A percentile compares a stretch with the other conserved stretches of the same genome.
Evolutionary conservation across 495 filamentous ascomycete genomes (phyloP).

Genomic region (Chaetomium cochliodes): DNA sequence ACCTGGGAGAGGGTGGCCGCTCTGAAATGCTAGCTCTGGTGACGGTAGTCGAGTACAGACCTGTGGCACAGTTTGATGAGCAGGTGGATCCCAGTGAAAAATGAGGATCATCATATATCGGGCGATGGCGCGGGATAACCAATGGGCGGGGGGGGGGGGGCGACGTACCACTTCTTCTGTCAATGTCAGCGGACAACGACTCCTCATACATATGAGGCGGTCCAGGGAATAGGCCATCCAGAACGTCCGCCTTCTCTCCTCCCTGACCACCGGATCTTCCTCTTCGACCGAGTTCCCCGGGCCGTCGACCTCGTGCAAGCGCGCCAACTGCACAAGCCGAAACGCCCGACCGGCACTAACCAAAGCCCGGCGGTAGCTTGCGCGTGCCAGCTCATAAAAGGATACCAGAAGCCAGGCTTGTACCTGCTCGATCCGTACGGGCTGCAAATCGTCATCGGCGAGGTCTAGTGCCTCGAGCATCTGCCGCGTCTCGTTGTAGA

Average conservation of each 20-base stretch:
- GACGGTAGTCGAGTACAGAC: constrained; percentile 49
- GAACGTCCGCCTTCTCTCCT: constrained; percentile 54
- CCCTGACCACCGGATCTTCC: constrained; percentile 36
- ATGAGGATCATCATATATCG: constrained; percentile 15
- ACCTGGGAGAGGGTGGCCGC: constrained; percentile 45
- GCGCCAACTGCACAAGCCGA: constrained; percentile 52
- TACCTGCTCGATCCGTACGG: constrained; percentile 44
- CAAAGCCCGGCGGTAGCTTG: constrained; percentile 49
- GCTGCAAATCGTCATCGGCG: constrained; percentile 29
- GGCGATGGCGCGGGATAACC: background rate
- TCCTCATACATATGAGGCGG: constrained; percentile 50
- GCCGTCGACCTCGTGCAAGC: constrained; percentile 51
- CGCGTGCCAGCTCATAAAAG: constrained; percentile 53
- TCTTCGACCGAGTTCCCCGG: constrained; percentile 26
- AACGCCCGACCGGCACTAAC: constrained; percentile 56
- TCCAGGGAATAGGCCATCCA: constrained; percentile 59
- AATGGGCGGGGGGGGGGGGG: background rate
- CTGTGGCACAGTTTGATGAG: constrained; percentile 28
- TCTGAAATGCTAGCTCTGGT: constrained; percentile 53
- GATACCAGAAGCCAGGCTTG: constrained; percentile 57
- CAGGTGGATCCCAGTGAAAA: background rate
- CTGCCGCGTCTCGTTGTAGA: constrained; percentile 51
- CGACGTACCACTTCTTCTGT: constrained; percentile 48
- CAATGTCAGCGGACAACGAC: constrained; percentile 49
- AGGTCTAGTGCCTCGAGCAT: constrained; percentile 46